These are phyloP conservation scores for Pichia deserticola DNA, from an alignment of 805 yeast species.

Conservation along the genomic window DNA sequence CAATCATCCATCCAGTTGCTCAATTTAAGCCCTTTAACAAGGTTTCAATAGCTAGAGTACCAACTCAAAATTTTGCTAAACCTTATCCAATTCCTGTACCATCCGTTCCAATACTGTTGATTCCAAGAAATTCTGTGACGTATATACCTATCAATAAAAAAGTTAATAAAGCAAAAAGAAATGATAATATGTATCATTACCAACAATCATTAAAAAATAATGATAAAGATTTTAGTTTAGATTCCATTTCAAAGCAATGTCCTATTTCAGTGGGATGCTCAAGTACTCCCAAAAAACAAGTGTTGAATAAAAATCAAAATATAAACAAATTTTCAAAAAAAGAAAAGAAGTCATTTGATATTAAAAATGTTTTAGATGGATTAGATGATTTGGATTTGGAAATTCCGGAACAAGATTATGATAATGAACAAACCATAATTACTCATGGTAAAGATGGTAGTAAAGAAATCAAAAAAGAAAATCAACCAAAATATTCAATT, in stretches of 20 bases:
- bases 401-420: neutral
- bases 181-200: too few species aligned
- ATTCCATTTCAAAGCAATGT: too few species aligned
- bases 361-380: neutral
- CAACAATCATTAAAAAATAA: neutral
- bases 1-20: neutral
- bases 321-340: neutral
- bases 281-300: constrained; percentile 5
- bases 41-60: neutral
- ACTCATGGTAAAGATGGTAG: too few species aligned
- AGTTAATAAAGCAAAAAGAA: too few species aligned
- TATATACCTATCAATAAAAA: neutral
- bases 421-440: too few species aligned
- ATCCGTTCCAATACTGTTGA: neutral
- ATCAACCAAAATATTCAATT: neutral
- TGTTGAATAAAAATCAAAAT: neutral
- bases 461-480: too few species aligned
- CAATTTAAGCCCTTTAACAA: neutral
- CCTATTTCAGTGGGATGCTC: neutral
- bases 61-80: neutral
- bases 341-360: neutral
- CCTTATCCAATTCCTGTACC: neutral
- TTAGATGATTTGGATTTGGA: neutral
- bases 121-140: neutral
- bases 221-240: too few species aligned